phyloP scores from a whole-genome alignment of 352 stramenopile genomes.

The Phytophthora sansomeana region DNA sequence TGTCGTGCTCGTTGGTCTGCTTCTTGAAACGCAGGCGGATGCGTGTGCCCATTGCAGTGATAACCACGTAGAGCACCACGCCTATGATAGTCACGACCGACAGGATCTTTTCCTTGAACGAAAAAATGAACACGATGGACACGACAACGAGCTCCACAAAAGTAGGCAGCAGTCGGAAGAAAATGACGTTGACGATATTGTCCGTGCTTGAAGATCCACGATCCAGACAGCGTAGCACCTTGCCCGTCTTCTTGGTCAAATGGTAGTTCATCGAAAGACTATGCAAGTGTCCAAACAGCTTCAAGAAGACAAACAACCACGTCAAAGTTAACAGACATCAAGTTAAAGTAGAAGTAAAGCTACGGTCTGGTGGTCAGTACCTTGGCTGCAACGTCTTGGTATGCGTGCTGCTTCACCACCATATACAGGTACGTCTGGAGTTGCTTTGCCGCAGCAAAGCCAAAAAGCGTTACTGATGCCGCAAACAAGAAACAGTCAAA shows the following conservation, averaged over 20 bases:
- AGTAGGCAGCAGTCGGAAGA: conserved; percentile 96
- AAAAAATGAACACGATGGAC: conserved; percentile 86
- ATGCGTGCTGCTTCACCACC: conserved; percentile 96
- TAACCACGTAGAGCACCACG: conserved; percentile 93
- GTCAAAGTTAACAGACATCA: background rate
- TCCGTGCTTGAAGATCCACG: conserved; percentile 87
- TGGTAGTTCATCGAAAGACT: conserved; percentile 97
- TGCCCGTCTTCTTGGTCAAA: conserved; percentile 97
- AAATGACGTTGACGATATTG: conserved; percentile 97
- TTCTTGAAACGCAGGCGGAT: conserved; percentile 92
- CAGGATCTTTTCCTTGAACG: conserved; percentile 93
- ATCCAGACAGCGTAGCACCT: conserved; percentile 94
- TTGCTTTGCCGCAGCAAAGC: conserved; percentile 93
- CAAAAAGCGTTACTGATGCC: conserved; percentile 56
- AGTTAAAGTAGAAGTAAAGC: background rate
- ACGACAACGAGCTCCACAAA: conserved; percentile 95
- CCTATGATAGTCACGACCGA: conserved; percentile 89
- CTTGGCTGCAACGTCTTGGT: conserved; percentile 94
- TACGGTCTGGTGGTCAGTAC: conserved; percentile 31
- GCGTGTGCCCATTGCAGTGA: conserved; percentile 87
- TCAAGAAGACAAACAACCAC: background rate
- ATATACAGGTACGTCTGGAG: conserved; percentile 93
- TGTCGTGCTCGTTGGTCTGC: conserved; percentile 94
- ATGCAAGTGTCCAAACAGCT: conserved; percentile 95
- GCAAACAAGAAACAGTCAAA: background rate